Base-by-base conservation (phyloP, 768 basidiomycete genomes). In the Mycena galopus region DNA sequence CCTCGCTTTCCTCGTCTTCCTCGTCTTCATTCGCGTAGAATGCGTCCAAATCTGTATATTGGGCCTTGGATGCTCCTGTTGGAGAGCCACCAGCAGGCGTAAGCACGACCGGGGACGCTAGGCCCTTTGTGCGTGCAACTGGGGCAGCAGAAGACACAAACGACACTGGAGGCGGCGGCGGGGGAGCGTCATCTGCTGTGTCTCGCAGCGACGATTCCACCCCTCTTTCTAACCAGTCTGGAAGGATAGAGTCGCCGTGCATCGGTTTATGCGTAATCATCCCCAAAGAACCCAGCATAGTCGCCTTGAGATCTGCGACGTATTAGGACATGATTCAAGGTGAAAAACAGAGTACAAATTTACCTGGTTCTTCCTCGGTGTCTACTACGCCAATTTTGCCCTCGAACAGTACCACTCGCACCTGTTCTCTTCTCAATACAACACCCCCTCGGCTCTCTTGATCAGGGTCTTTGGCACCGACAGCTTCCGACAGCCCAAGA, bases 181-280 rank as follows among this genome's bases (percentile, higher is more conserved):
- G 79, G 35, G 81, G 77, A 1, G 75, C 74, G 67, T 93, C 92
- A 12, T 92, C 91, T 56, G 87, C 88, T 23, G 83, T 85, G 71
- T 96, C 93, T 69, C 97, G 88, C 67, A 98, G 81, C 0, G 88
- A 85, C 1, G 94, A 83, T 74, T 96, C 94, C 5, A 94, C 94
- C 0, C 96, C 96, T 65, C 89, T 86, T 80, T 97, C 95, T 7
- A 94, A 86, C 97, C 97, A 98, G 76, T 95, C 95, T 0, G 95
- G 94, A 0, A 97, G 67, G 70, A 84, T 61, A 35, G 80, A 84
- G 68, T 92, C 90, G 53, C 85, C 82, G 6, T 82, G 84, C 79
- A 90, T 85, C 14, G 84, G 81, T 78, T 86, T 90, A 2, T 89
- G 89, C 3, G 88, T 89, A 44, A 95, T 84, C 21, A 90, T 82